These are phyloP conservation scores for Cutaneotrichosporon sp. DNA, from an alignment of 1,284 basidiomycete species.

Conservation along the genomic window DNA sequence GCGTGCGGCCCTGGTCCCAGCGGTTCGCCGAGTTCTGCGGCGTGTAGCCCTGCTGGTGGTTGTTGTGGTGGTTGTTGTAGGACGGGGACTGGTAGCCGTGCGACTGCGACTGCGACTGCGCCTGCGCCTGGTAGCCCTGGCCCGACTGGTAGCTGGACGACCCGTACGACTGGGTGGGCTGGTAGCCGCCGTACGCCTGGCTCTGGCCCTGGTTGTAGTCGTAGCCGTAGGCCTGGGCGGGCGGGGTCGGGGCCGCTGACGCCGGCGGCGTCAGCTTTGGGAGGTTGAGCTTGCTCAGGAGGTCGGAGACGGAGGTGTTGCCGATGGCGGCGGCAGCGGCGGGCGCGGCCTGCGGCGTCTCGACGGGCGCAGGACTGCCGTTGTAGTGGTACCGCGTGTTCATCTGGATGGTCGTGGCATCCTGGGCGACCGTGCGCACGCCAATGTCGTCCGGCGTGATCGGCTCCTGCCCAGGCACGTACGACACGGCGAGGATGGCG, in stretches of 20 bases:
- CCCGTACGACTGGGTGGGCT: neutral
- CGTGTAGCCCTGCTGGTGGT: neutral
- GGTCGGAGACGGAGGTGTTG: slow-evolving; percentile 5
- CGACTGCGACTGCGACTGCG: too few relatives aligned
- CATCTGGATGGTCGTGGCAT: slow-evolving; percentile 15
- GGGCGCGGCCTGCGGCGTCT: neutral
- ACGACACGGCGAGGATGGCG: slow-evolving; percentile 31
- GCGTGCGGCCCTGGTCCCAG: slow-evolving; percentile 1
- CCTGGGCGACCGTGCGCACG: slow-evolving; percentile 23
- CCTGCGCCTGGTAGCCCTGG: neutral
- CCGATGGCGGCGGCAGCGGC: neutral
- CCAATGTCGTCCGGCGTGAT: slow-evolving; percentile 28
- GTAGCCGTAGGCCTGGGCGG: too few relatives aligned
- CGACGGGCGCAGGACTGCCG: neutral
- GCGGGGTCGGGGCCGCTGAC: neutral
- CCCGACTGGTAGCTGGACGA: neutral
- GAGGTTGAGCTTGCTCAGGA: slow-evolving; percentile 12
- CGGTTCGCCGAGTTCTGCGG: neutral
- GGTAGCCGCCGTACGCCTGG: slow-evolving; percentile 7
- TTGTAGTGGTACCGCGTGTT: neutral
- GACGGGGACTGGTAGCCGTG: neutral
- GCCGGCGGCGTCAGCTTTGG: neutral
- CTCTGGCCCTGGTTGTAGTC: neutral
- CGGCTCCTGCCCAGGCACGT: slow-evolving; percentile 23
- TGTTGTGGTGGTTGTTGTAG: too few relatives aligned